Base-by-base conservation (phyloP, 192 early-diverging fungal species). In the Coemansia sp. region DNA sequence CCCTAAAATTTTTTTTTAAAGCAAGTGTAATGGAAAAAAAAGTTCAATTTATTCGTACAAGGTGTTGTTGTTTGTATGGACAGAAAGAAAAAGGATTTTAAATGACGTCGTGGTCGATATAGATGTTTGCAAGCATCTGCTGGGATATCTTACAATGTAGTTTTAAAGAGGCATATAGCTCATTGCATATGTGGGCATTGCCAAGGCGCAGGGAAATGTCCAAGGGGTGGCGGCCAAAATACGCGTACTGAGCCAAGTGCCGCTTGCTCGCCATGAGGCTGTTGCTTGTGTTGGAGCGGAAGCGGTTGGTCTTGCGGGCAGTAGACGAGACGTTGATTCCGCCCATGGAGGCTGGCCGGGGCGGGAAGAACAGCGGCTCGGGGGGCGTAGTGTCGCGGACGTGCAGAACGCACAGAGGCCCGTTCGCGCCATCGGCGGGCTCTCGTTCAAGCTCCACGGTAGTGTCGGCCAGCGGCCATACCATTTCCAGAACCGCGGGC, bases 381-480 rank as follows among this genome's bases (percentile, higher is more conserved):
- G 72, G 72, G 10, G 69, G 69, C 23, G 17, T 11, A 11, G 62
- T 40, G 40, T 75, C 72, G 0, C 34, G 43, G 1, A 75, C 23
- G 0, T 62, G 45, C 30, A 75, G 28, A 1, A 56, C 26, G 21
- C 36, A 44, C 14, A 49, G 18, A 3, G 46, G 14, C 14, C 57
- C 60, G 4, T 26, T 26, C 1, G 23, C 4, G 2, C 50, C 53
- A 6, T 59, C 54, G 3, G 52, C 54, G 0, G 39, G 34, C 9
- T 67, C 64, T 0, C 31, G 23, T 2, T 48, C 48, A 11, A 15
- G 18, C 2, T 41, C 23, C 3, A 60, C 41, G 4, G 12, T 10
- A 9, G 49, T 50, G 8, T 75, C 72, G 21, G 72, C 72, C 50
- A 75, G 23, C n/a, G 72, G 72, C 72, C 72, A 75, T 10, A 64